Conservation (phyloP, 176 grass and related monocot genomes). For the Puya raimondii region DNA sequence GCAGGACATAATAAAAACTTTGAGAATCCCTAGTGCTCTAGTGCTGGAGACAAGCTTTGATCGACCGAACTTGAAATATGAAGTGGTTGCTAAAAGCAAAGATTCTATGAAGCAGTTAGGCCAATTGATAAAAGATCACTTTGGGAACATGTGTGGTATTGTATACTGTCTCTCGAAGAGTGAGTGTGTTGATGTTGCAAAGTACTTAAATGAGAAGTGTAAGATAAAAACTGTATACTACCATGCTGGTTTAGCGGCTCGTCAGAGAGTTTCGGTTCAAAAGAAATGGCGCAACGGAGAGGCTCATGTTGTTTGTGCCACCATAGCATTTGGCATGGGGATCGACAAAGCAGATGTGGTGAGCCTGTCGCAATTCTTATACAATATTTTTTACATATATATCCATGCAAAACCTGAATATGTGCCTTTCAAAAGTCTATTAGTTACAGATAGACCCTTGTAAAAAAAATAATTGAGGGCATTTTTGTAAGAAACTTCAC, state of each 20-base stretch:
- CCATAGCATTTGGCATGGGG: slow-evolving; percentile 95
- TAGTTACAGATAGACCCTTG: too few species aligned
- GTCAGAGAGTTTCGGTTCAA: slow-evolving; percentile 56
- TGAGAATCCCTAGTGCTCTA: slow-evolving; percentile 59
- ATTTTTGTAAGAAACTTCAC: too few species aligned
- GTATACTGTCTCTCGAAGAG: slow-evolving; percentile 85
- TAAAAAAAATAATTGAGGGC: too few species aligned
- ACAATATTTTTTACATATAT: neutral
- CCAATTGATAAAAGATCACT: slow-evolving; percentile 61
- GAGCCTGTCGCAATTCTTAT: slow-evolving; percentile 3
- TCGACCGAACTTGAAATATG: slow-evolving; percentile 63
- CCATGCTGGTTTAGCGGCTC: slow-evolving; percentile 61
- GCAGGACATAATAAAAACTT: slow-evolving; percentile 55
- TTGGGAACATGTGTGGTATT: slow-evolving; percentile 63
- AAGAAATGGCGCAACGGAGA: slow-evolving; percentile 87
- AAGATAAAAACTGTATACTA: slow-evolving; percentile 67
- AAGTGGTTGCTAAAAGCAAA: slow-evolving; percentile 60
- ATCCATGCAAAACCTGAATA: too few species aligned
- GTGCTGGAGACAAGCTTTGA: slow-evolving; percentile 83
- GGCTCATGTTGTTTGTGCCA: slow-evolving; percentile 70
- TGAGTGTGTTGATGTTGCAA: slow-evolving; percentile 75
- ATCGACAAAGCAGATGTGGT: slow-evolving; percentile 97
- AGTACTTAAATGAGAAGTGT: slow-evolving; percentile 71
- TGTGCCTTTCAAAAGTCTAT: too few species aligned
- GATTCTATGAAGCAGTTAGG: slow-evolving; percentile 62